Base-by-base conservation (phyloP, 2,329 filamentous ascomycete genomes). In the Cytospora schulzeri region DNA sequence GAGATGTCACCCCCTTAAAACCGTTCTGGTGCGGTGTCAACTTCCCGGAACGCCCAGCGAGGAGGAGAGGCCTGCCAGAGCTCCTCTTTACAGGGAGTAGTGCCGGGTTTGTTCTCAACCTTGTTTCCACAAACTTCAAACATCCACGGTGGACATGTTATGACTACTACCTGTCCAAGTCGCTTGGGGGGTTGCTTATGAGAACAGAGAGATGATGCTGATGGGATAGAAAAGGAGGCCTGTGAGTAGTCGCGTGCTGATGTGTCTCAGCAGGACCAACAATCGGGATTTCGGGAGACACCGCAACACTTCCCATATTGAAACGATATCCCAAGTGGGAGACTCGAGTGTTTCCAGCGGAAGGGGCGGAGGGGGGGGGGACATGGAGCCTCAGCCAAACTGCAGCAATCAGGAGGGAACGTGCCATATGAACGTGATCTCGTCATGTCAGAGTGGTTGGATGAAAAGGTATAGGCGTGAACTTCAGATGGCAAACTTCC, bases 401-500 rank as follows among this genome's bases (percentile, higher is more conserved):
- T 29, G 6, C 28, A 63, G 61, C 61, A 66, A 48, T 62, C 51
- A 45, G 12, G 31, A 17, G 1, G 17, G 33, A 15, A 28, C 5
- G 45, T 22, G 19, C 29, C 62, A 53, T 61, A 41, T 9, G 26
- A 56, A 22, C 28, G 38, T 38, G n/a, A 38, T 50, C 33, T 38
- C 15, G 54, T 50, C 38, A 56, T 33, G 33, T n/a, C 11, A 53
- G 15, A 31, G 24, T 38, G 38, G 33, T 22, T 31, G 48, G 61
- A 45, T 52, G 57, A 24, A 15, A 45, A 15, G 24, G 29, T 28
- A 53, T 38, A 24, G 17, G 35, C 17, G 19, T 31, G 29, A 17
- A 64, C 53, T 50, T 58, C 61, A 57, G 61, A 66, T 26, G 57
- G 48, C 64, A 66, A 66, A 66, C 64, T 58, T 55, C 3, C 15